Evolutionary conservation across 2,329 filamentous ascomycete genomes (phyloP).

Genomic region (Sporothrix luriei): DNA sequence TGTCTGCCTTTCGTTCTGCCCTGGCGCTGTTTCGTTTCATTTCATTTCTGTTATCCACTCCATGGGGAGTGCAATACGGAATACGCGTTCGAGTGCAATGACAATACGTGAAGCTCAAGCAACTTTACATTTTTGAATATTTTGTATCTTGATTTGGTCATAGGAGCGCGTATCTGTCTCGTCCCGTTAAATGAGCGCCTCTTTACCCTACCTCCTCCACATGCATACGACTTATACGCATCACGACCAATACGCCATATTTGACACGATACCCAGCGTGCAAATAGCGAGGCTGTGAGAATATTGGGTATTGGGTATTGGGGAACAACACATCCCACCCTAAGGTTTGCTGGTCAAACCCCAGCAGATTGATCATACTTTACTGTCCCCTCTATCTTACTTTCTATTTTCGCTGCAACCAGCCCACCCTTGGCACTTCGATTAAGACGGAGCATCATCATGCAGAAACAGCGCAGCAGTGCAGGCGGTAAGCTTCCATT

Average conservation of each 20-base stretch:
- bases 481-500: conserved; percentile 7
- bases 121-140: neutral
- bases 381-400: neutral
- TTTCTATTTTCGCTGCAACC: neutral
- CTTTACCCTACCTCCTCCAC: conserved; percentile 21
- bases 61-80: neutral
- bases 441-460: conserved; percentile 8
- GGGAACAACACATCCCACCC: neutral
- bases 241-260: conserved; percentile 5
- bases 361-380: too few relatives aligned
- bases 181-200: conserved; percentile 13
- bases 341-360: neutral
- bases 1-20: conserved; percentile 14
- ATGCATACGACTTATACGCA: conserved; percentile 2
- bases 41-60: neutral
- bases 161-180: neutral
- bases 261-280: neutral
- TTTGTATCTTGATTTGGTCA: neutral
- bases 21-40: conserved; percentile 9
- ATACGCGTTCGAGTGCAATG: neutral
- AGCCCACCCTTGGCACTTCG: neutral
- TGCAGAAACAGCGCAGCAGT: conserved; percentile 13
- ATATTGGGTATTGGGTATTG: too few relatives aligned
- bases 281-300: too few relatives aligned
- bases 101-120: neutral